phyloP scores from a whole-genome alignment of 306 rosid species.

The Pyrus pyrifolia region DNA sequence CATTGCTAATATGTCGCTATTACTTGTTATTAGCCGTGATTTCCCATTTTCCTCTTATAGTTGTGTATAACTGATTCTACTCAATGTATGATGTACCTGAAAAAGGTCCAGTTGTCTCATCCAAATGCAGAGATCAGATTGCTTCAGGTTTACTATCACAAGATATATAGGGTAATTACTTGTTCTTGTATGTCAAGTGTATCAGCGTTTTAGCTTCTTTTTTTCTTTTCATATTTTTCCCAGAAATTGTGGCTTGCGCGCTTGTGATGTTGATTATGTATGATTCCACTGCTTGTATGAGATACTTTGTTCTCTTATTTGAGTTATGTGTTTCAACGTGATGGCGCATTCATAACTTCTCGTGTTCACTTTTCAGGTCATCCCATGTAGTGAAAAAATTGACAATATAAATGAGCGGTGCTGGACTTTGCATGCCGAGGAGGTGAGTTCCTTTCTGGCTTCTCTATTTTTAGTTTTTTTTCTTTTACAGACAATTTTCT shows the following conservation, averaged over 20 bases:
- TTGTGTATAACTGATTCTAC: background rate
- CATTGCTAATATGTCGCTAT: no score
- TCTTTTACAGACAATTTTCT: background rate
- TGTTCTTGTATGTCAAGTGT: background rate
- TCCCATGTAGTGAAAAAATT: conserved; percentile 54
- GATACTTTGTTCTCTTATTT: background rate
- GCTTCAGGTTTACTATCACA: conserved; percentile 88
- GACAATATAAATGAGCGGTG: conserved; percentile 69
- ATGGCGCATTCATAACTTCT: background rate
- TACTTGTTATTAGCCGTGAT: no score
- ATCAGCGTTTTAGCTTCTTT: background rate
- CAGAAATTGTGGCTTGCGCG: background rate
- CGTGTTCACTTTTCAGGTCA: conserved; percentile 37
- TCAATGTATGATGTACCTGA: background rate
- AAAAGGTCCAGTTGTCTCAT: conserved; percentile 83
- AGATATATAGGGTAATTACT: conserved; percentile 67
- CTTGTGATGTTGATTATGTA: background rate
- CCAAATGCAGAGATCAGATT: conserved; percentile 78
- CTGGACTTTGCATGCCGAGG: conserved; percentile 75
- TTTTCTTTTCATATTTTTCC: background rate
- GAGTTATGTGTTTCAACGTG: background rate
- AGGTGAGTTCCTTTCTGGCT: conserved; percentile 30
- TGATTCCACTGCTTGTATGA: background rate
- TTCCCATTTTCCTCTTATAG: no score
- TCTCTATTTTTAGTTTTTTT: background rate